Evolutionary conservation across 148 eudicot genomes (phyloP), one percentile per base, ranked within the genome.

Genomic region (Limonium bicolor): DNA sequence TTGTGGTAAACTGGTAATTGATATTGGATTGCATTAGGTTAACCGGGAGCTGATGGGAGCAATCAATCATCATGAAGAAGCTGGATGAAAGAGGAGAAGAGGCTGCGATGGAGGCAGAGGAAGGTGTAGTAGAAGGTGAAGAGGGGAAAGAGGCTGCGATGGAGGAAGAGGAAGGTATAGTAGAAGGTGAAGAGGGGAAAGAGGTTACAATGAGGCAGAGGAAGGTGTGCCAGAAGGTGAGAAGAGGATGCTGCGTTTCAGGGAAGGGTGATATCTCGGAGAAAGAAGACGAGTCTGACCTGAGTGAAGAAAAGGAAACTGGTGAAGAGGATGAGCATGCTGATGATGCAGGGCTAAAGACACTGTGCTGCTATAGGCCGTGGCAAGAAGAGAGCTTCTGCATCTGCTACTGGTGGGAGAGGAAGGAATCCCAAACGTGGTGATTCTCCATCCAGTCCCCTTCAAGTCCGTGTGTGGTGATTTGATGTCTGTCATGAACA

Each of bases 1-100:
- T n/a, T n/a, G n/a, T n/a, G n/a, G n/a, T n/a, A n/a, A n/a, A n/a
- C n/a, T n/a, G n/a, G n/a, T n/a, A n/a, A n/a, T 22, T 9, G 25
- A 14, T 50, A 11, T 32, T 29, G 19, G 36, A n/a, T 43, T 5
- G n/a, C 50, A 55, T 27, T 65, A 82, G 94, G 73, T 83, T n/a
- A 78, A 78, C 52, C 64, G 74, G 43, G 87, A 83, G 55, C 34
- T 78, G 18, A 61, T 72, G 87, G 72, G 64, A 27, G 71, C 63
- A 2, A 78, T 83, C 26, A 84, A 75, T n/a, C n/a, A 27, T 66
- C 66, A 16, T 64, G 78, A 25, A 56, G 60, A 66, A 56, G 61
- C 27, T 59, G 76, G 65, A 46, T 50, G 29, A 56, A 61, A 29
- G 54, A 60, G 22, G 70, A 75, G 40, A 79, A 74, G 77, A 28